These are phyloP conservation scores for Oryza longistaminata DNA, from an alignment of 176 grass and related monocot species.

Conservation along the genomic window DNA sequence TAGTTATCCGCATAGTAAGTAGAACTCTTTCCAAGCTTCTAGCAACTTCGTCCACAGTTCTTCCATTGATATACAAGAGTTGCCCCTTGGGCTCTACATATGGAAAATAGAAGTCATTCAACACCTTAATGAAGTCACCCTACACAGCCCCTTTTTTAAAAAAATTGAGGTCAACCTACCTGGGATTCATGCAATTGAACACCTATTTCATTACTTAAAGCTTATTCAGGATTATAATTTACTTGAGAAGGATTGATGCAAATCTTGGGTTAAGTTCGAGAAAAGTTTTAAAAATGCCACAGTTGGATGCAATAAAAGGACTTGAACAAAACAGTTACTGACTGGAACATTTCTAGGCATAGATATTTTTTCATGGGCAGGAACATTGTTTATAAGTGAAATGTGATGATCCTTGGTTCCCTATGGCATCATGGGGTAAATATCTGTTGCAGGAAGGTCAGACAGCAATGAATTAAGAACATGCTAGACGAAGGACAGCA, in stretches of 20 bases:
- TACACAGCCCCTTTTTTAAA: background rate
- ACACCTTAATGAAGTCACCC: background rate
- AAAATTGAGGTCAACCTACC: constrained; percentile 1
- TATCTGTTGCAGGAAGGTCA: background rate
- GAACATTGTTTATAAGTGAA: background rate
- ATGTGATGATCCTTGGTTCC: background rate
- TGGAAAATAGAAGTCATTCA: constrained; percentile 25
- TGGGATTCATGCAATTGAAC: constrained; percentile 16
- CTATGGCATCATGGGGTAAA: background rate
- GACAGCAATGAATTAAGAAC: no score
- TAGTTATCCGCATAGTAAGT: constrained; percentile 90
- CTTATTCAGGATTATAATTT: constrained; percentile 16
- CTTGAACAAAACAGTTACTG: background rate
- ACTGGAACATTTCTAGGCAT: constrained; percentile 2
- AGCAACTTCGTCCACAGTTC: constrained; percentile 85
- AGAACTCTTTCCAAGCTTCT: constrained; percentile 96
- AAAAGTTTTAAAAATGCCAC: background rate
- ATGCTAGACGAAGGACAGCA: background rate
- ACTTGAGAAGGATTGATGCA: background rate
- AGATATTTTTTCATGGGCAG: background rate
- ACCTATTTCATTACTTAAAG: background rate
- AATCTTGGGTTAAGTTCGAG: background rate
- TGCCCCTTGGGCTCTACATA: constrained; percentile 87
- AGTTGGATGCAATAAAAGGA: background rate
- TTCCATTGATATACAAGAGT: constrained; percentile 89